These are phyloP conservation scores for Nephelium lappaceum DNA, from an alignment of 345 rosid species.

Conservation along the genomic window DNA sequence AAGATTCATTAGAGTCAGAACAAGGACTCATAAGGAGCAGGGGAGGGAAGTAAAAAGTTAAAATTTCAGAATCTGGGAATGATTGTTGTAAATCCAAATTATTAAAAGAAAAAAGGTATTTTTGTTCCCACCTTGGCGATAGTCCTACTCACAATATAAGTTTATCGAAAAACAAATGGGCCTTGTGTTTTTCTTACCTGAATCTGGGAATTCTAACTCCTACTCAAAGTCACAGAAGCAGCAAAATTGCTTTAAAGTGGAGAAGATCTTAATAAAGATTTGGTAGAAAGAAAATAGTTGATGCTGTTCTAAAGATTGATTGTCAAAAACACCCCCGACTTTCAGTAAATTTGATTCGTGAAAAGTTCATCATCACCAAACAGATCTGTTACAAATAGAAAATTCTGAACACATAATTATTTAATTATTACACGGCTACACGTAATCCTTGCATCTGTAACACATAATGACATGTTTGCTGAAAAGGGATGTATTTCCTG, in stretches of 20 bases:
- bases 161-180: neutral
- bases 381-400: neutral
- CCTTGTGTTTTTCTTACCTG: neutral
- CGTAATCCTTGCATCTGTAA: neutral
- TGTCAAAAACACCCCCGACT: neutral
- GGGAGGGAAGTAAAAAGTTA: neutral
- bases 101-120: neutral
- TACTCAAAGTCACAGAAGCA: neutral
- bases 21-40: neutral
- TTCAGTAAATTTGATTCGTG: neutral
- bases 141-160: neutral
- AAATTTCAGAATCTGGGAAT: conserved; percentile 8
- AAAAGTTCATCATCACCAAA: neutral
- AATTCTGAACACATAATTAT: neutral
- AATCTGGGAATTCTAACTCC: too few relatives aligned
- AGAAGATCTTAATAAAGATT: neutral
- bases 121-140: neutral
- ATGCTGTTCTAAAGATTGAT: neutral
- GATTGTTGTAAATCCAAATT: neutral
- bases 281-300: neutral
- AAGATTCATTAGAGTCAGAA: neutral
- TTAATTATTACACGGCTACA: neutral
- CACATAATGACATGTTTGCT: neutral
- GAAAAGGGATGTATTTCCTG: neutral
- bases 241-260: neutral